A percentile compares a stretch with the other conserved stretches of the same genome.
Conservation (phyloP, 768 basidiomycete genomes). For the Dioszegia aurantiaca region DNA sequence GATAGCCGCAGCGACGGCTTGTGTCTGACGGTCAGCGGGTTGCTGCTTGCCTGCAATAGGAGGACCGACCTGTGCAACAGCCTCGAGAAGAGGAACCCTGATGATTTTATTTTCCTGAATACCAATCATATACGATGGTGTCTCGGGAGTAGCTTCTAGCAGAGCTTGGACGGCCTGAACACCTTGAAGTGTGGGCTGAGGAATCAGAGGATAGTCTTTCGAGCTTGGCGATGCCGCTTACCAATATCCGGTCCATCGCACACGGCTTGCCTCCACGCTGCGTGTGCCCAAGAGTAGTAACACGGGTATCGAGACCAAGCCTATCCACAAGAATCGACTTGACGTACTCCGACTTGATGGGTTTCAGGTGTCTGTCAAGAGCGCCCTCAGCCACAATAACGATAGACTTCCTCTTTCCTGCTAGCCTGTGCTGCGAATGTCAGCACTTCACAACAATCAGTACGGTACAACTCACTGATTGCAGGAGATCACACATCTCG, state of each 20-base stretch:
- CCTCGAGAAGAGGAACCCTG: constrained; percentile 84
- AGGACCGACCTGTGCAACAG: constrained; percentile 73
- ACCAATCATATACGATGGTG: constrained; percentile 97
- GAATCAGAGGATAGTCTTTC: constrained; percentile 14
- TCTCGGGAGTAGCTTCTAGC: constrained; percentile 77
- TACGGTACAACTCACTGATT: constrained; percentile 59
- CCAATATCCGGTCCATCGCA: constrained; percentile 87
- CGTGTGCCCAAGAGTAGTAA: constrained; percentile 94
- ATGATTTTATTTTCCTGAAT: constrained; percentile 92
- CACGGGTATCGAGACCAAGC: constrained; percentile 88
- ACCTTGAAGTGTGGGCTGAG: constrained; percentile 90
- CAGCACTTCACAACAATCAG: not conserved
- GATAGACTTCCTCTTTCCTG: constrained; percentile 96
- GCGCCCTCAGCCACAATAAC: constrained; percentile 98
- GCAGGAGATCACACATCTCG: constrained; percentile 81
- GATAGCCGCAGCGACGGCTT: constrained; percentile 78
- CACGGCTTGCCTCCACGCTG: constrained; percentile 93
- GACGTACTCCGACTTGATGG: constrained; percentile 87
- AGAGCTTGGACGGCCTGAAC: constrained; percentile 87
- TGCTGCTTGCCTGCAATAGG: not conserved
- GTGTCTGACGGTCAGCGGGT: constrained; percentile 60
- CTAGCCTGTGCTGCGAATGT: constrained; percentile 68
- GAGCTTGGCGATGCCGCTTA: constrained; percentile 52
- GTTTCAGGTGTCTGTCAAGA: constrained; percentile 77
- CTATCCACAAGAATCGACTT: constrained; percentile 82